Percentiles rank a stretch among this genome's conserved stretches.
phyloP scores from a whole-genome alignment of 1,284 basidiomycete species.

The Malassezia slooffiae region DNA sequence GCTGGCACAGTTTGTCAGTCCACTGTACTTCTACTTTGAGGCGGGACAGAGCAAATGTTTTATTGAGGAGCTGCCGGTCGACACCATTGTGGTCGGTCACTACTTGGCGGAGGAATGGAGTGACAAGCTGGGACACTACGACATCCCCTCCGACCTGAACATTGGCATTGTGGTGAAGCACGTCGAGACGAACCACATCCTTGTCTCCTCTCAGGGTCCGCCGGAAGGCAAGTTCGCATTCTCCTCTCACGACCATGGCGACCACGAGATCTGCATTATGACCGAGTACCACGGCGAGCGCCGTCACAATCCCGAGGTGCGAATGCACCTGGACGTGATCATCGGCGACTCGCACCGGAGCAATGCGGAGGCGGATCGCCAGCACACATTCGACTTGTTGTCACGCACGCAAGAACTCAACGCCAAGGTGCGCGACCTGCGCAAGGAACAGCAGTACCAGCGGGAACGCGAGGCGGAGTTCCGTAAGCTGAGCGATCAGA shows the following conservation, averaged over 20 bases:
- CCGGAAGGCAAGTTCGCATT: conserved; percentile 88
- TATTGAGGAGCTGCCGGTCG: conserved; percentile 89
- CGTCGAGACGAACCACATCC: conserved; percentile 20
- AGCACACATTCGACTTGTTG: conserved; percentile 74
- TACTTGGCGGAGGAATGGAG: conserved; percentile 72
- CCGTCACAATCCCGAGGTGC: conserved; percentile 65
- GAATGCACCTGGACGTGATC: conserved; percentile 84
- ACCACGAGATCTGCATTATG: conserved; percentile 89
- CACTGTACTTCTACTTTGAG: conserved; percentile 49
- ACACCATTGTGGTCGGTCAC: conserved; percentile 84
- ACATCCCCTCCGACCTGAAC: conserved; percentile 65
- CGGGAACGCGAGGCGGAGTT: conserved; percentile 82
- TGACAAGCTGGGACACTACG: conserved; percentile 60
- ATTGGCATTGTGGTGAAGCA: conserved; percentile 75
- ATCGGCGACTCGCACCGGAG: conserved; percentile 77
- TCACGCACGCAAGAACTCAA: conserved; percentile 81
- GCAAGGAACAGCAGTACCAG: conserved; percentile 94
- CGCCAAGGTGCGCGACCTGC: conserved; percentile 78
- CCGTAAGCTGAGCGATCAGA: conserved; percentile 73
- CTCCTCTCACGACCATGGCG: conserved; percentile 87
- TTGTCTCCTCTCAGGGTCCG: conserved; percentile 74
- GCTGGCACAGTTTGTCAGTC: conserved; percentile 1
- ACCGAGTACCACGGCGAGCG: conserved; percentile 53
- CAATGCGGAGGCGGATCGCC: conserved; percentile 33
- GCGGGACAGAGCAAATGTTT: conserved; percentile 58